A percentile compares a stretch with the other conserved stretches of the same genome.
phyloP scores from a whole-genome alignment of 2,329 filamentous ascomycete genomes.

The Curvularia lunata region DNA sequence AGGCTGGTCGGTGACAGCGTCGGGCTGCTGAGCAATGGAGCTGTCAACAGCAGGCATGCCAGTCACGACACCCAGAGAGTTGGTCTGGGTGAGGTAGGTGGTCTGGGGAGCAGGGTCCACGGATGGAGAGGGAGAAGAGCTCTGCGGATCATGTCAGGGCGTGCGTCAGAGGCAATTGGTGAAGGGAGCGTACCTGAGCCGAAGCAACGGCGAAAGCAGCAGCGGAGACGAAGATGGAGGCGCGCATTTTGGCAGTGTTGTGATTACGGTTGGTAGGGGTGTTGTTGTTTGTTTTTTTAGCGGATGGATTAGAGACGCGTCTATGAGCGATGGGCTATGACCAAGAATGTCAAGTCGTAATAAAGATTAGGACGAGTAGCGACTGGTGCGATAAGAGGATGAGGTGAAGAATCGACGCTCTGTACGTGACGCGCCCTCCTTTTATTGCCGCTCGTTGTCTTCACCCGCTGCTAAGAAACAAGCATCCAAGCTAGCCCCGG shows the following conservation, averaged over 20 bases:
- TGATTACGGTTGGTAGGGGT: background rate
- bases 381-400: conserved; percentile 18
- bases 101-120: conserved; percentile 30
- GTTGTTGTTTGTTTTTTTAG: conserved; percentile 12
- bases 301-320: conserved; percentile 11
- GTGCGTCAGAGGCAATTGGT: conserved; percentile 10
- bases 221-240: conserved; percentile 39
- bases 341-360: conserved; percentile 20
- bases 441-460: conserved; percentile 22
- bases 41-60: conserved; percentile 36
- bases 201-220: conserved; percentile 39
- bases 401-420: background rate
- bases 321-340: conserved; percentile 21
- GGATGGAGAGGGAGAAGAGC: background rate
- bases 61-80: conserved; percentile 46
- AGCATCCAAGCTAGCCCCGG: conserved; percentile 24
- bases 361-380: conserved; percentile 13
- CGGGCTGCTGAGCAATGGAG: conserved; percentile 33
- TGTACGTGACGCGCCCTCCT: conserved; percentile 23
- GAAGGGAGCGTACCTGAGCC: conserved; percentile 36
- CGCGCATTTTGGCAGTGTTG: conserved; percentile 38
- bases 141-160: conserved; percentile 13
- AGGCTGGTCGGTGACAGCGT: conserved; percentile 32
- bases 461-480: conserved; percentile 19
- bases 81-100: conserved; percentile 37